Evolutionary conservation across 2,329 filamentous ascomycete genomes (phyloP), one percentile per base, ranked within the genome.

Genomic region (Beauveria caledonica): DNA sequence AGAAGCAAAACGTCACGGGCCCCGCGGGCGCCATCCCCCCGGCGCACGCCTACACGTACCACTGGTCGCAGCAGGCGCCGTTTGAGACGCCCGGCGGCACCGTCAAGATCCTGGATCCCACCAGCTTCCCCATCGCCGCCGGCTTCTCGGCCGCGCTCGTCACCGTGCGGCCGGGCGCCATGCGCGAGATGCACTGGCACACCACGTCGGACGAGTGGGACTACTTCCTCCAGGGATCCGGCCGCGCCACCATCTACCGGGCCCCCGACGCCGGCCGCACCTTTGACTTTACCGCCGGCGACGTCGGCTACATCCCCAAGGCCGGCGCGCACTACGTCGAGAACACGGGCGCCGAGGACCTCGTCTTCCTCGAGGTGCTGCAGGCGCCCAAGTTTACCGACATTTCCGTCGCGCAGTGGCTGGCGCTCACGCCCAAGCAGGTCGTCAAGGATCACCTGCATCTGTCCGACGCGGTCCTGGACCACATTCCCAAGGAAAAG

Each of bases 131-230:
- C 5, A 72, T 84, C 29, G 80, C 84, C 0, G 69, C 68, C 11
- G 76, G 75, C 60, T 84, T 86, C 68, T 80, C 82, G 3, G 78
- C 78, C 0, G 82, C 81, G 0, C 73, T 86, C 1, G 80, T 86
- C 10, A 82, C 78, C 2, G 73, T 86, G 36, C 74, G 84, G 65
- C 83, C 84, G 0, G 84, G 84, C n/a, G 83, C 83, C 1, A 82
- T 86, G 80, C 78, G 84, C 23, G 84, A 86, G 67, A 72, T 87
- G 48, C 84, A 86, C 72, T 86, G 84, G 83, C 83, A 86, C 71
- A 80, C 80, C 1, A 77, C 75, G 1, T 78, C 76, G 9, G 83
- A 86, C 67, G 83, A 86, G 69, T 86, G 83, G 83, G 77, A 77
- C 55, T 86, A 81, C 70, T 84, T 86, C 72, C 70, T 86, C 8